Base-by-base conservation (phyloP, 805 yeast species). In the Wickerhamomyces strasburgensis region DNA sequence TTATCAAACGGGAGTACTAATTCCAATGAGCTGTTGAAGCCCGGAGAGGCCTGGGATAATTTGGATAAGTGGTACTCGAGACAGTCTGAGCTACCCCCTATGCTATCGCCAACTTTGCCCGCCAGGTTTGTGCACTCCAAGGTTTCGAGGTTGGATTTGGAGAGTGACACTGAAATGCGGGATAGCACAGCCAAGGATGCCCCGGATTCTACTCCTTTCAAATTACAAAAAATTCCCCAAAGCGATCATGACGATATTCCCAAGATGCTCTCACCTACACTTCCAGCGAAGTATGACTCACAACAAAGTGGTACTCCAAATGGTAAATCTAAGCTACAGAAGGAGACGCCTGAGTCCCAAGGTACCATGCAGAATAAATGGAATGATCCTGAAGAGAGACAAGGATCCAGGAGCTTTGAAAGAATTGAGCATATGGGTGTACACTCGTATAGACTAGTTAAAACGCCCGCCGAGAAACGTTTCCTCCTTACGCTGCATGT, bases 211-310 rank as follows among this genome's bases (percentile, higher is more conserved):
- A n/a, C n/a, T n/a, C n/a, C n/a, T n/a, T n/a, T n/a, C n/a, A n/a
- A n/a, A 5, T n/a, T 11, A 13, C 10, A 16, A 32, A 7, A 26
- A 13, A 6, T 6, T n/a, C 18, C 7, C n/a, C 30, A 23, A 14
- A 29, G 4, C 37, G 37, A 27, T 18, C 24, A 15, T 14, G 16
- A 26, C 5, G 27, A 33, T 7, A 38, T 47, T 3, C 51, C 51
- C 5, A 34, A 21, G 29, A 41, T 44, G 44, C 35, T 51, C 3
- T 47, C 54, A 11, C 56, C 56, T 1, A 48, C 53, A 3, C 27
- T 48, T 4, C 53, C 53, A 3, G 34, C 44, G 2, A 38, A 27
- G 21, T 44, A 40, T 19, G 23, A 35, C 1, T 23, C 30, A 3
- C 24, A 33, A 21, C 42, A 38, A 25, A n/a, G 43, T 45, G 5